Base-by-base conservation (phyloP, 805 yeast species). In the Danielia oregonensis region DNA sequence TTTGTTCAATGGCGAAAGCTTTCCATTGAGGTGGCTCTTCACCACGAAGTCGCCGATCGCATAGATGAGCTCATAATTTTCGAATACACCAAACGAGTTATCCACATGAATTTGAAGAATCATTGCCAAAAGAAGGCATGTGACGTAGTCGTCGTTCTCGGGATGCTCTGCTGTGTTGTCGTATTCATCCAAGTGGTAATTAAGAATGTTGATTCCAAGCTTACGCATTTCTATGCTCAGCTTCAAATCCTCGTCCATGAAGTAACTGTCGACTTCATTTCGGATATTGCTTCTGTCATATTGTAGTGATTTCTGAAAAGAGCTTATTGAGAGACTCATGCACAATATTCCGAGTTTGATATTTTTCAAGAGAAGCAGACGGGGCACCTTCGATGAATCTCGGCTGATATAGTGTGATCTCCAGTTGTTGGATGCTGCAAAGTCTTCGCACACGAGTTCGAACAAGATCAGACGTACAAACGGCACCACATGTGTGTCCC, bases 181-280 rank as follows among this genome's bases (percentile, higher is more conserved):
- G 33, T 59, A 66, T 34, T 65, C 65, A 43, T 68, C 73, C 25
- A 67, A 42, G 43, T 68, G 73, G 33, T 48, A 54, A 37, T 64
- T 63, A 13, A 66, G 36, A n/a, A 63, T 52, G 25, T 52, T 54
- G n/a, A 63, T 52, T 23, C 59, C 59, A 12, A 58, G 41, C 34
- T 67, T 67, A 6, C 73, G 39, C 14, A 65, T 46, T 32, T 59
- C 62, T 2, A 65, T 57, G 38, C 67, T 56, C 4, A 54, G 32
- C 17, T 47, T 46, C 11, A 64, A 36, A 40, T 47, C 55, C 5
- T 49, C 50, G 35, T 56, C 57, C 14, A 56, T 40, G 24, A 39
- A 25, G 23, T 35, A 42, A 9, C 46, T 29, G 13, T 46, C 44
- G 11, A 44, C 49, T 9, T 46, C 35, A 24, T 36, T 52, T 8